Percentiles rank a stretch among this genome's conserved stretches.
Evolutionary conservation across 2,329 filamentous ascomycete species (phyloP).

Genomic region (Dactylellina drechsleri): DNA sequence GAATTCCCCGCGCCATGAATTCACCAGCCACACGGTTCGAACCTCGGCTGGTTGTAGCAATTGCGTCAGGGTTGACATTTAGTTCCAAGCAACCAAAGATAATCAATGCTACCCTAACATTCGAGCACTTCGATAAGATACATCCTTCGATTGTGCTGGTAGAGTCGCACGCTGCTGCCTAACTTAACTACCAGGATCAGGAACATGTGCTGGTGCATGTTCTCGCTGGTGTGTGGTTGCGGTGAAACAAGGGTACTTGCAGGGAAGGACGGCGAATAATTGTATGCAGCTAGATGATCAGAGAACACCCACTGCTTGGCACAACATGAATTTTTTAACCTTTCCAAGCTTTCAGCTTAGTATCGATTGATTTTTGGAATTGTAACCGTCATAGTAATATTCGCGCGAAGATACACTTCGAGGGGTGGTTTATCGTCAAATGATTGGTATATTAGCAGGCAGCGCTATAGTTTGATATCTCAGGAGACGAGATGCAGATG

Average conservation of each 20-base stretch:
- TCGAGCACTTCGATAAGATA: constrained; percentile 51
- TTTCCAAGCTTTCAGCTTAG: constrained; percentile 33
- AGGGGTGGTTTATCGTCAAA: no score
- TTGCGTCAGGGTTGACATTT: constrained; percentile 47
- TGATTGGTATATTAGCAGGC: constrained; percentile 10
- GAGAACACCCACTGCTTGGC: constrained; percentile 26
- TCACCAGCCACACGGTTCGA: constrained; percentile 37
- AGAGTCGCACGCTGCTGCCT: constrained; percentile 54
- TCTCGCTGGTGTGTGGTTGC: constrained; percentile 48
- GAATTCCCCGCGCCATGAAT: background rate
- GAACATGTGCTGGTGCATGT: constrained; percentile 54
- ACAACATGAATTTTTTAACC: constrained; percentile 37
- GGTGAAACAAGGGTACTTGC: constrained; percentile 53
- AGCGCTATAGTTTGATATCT: constrained; percentile 1
- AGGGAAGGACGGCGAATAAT: constrained; percentile 54
- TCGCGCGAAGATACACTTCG: background rate
- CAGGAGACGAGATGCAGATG: constrained; percentile 24
- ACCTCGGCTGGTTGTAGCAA: constrained; percentile 51
- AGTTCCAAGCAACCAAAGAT: constrained; percentile 37
- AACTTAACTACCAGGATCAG: constrained; percentile 52
- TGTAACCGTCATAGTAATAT: constrained; percentile 9
- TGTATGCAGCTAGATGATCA: constrained; percentile 31
- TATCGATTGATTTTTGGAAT: background rate
- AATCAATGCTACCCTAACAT: constrained; percentile 54
- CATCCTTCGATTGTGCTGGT: constrained; percentile 23